Evolutionary conservation across 2,329 filamentous ascomycete genomes (phyloP), one percentile per base, ranked within the genome.

Genomic region (Fusarium incarnatum): DNA sequence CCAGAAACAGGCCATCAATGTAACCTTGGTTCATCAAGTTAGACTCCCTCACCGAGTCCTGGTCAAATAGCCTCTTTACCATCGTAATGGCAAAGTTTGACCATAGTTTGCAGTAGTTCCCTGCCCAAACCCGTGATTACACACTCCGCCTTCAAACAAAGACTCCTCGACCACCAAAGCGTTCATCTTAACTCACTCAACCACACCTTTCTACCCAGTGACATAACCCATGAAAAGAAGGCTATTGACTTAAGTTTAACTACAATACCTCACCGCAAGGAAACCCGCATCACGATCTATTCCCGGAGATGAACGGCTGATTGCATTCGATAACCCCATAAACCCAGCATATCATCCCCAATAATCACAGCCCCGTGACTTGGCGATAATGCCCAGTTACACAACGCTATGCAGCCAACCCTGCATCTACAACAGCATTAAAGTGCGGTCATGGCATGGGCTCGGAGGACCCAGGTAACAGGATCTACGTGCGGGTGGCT

Each of bases 401-500:
- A 62, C 56, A 23, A 42, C 41, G 15, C 60, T 53, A 59, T 61
- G 55, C 60, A 69, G 23, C 47, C 40, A 65, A 54, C 60, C 55
- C 44, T 65, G 30, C 45, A 55, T 56, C 41, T 52, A 45, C 55
- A 54, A 57, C 37, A 54, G 22, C 46, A 34, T 66, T 25, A 46
- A 10, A 66, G 30, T 52, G 23, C 45, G 50, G 46, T 34, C 61
- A 48, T 58, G 49, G 37, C 60, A 37, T 49, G 12, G 20, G 18
- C 32, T 15, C 25, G 47, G 25, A 30, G 48, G 23, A 44, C 28
- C 18, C 37, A 41, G 44, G 48, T 50, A 41, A 23, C 63, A 61
- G 37, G 40, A 66, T 66, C 63, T 66, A 66, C 40, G 15, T 49
- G 28, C 65, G 48, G 56, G 41, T 62, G 44, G 52, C 61, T 69